These are phyloP conservation scores for Simmondsia chinensis DNA, from an alignment of 148 eudicot genomes.

Conservation along the genomic window DNA sequence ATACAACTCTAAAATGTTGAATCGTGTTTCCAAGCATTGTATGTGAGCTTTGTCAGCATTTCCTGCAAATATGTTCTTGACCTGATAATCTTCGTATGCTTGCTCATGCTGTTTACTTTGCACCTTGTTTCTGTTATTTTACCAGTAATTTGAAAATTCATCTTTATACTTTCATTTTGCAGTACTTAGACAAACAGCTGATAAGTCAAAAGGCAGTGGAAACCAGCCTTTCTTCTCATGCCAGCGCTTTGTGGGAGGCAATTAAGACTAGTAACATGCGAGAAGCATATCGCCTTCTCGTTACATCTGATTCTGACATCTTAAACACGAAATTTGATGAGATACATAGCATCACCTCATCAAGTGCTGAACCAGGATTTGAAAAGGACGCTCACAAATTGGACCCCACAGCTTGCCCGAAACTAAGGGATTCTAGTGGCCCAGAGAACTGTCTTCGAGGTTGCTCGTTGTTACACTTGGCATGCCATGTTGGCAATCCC, in stretches of 20 bases:
- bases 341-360: conserved; percentile 17
- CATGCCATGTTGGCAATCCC: conserved; percentile 53
- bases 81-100: too few relatives aligned
- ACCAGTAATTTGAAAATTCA: neutral
- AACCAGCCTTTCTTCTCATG: conserved; percentile 23
- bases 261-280: conserved; percentile 53
- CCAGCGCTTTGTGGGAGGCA: conserved; percentile 79
- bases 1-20: too few relatives aligned
- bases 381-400: conserved; percentile 23
- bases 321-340: conserved; percentile 66
- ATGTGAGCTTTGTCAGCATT: too few relatives aligned
- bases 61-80: too few relatives aligned
- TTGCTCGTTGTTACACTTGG: conserved; percentile 79
- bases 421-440: conserved; percentile 25
- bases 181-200: conserved; percentile 70
- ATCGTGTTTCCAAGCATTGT: too few relatives aligned
- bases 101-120: too few relatives aligned
- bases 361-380: conserved; percentile 18
- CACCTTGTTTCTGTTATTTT: too few relatives aligned
- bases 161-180: conserved; percentile 10
- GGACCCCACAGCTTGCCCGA: conserved; percentile 53
- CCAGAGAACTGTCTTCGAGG: conserved; percentile 63
- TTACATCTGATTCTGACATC: conserved; percentile 43
- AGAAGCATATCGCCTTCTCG: conserved; percentile 66
- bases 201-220: conserved; percentile 29